Base-by-base conservation (phyloP, 495 filamentous ascomycete species). In the Penicillium crystallinum region DNA sequence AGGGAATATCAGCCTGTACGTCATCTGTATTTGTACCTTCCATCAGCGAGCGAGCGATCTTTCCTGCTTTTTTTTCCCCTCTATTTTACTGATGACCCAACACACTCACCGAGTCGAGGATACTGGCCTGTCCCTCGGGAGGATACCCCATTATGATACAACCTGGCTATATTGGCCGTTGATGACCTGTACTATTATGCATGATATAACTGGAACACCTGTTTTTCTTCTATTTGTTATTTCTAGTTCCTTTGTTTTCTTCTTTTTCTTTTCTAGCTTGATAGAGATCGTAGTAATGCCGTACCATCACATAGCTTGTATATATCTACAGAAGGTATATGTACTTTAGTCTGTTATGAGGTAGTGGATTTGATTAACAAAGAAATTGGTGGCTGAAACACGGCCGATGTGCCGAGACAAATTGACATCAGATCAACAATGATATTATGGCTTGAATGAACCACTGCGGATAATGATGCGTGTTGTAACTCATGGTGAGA, bases 11-110 rank as follows among this genome's bases (percentile, higher is more conserved):
- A 27, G 38, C 39, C 11, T 59, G 46, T 55, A 62, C 39, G 42
- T 37, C 18, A 55, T 19, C 9, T 52, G n/a, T 47, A 12, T 47
- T 23, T 45, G 21, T 52, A 27, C 18, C 14, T 45, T 38, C 46
- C 34, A 27, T 37, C 46, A 62, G 49, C 42, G 52, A 55, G 50
- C 58, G 46, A 52, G 50, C 55, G 52, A 55, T 14, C 1, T 39
- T 51, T 38, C 15, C 10, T 35, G 6, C 45, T 47, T 56, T 14
- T 49, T 47, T 54, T 30, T 31, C n/a, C n/a, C n/a, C n/a, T n/a
- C n/a, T 9, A 33, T 51, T 23, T 15, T 39, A 38, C 11, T 56
- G 27, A 46, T 27, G 18, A 42, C 54, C 21, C 34, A 54, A 31
- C 19, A 53, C 11, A 21, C 15, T 23, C 23, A 8, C 35, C 27